Base-by-base conservation (phyloP, 257 asterid species). In the Misopates orontium region DNA sequence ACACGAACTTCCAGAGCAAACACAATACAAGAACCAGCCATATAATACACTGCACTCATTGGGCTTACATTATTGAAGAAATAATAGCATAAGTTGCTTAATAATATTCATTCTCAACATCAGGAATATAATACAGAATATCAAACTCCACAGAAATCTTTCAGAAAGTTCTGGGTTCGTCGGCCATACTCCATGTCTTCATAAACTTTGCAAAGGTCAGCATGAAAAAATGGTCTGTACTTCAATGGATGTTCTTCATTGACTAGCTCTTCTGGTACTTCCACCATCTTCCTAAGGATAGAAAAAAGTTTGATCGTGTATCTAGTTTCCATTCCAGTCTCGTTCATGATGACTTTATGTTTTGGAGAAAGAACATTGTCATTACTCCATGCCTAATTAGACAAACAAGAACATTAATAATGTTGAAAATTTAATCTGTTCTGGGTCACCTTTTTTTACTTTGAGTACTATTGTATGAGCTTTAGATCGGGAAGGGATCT, bases 301-400 rank as follows among this genome's bases (percentile, higher is more conserved):
- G 85, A 76, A 60, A 82, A 85, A 15, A 78, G 52, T 2, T 71
- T 87, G 3, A 80, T 31, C 1, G 88, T 76, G 70, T 72, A 74
- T 59, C 91, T 56, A 3, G 78, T 76, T 41, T 78, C 86, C 25
- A 68, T 80, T 56, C 73, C 82, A 18, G 62, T 62, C 60, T 47
- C 56, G 50, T 70, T 58, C 82, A 85, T 22, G 8, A 45, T 80
- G 7, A 85, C 91, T 71, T 68, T 78, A 69, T 85, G 91, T 60
- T 54, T 70, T 0, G 91, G 87, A 15, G 85, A 72, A 42, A 82
- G 73, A 64, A 85, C 84, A 66, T 40, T 57, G 19, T 51, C 80
- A 21, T 85, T 85, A 57, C 87, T 85, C 91, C 91, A 85, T 25
- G 85, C 91, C 91, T 42, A 20, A 19, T 21, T 18, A n/a, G n/a